Evolutionary conservation across 169 alveolate genomes (phyloP).

Genomic region (Neospora caninum): DNA sequence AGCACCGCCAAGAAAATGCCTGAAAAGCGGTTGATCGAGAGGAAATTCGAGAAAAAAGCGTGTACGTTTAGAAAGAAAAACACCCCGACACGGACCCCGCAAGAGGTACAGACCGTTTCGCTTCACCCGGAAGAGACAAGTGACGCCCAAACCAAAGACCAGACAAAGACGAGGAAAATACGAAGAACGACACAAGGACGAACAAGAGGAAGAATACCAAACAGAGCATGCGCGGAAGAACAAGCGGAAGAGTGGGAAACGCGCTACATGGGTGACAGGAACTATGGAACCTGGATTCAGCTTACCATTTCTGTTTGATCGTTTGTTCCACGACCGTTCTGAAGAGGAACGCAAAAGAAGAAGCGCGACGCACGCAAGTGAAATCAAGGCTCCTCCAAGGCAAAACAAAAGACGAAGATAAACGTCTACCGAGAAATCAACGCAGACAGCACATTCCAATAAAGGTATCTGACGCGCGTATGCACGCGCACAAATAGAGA

Average conservation of each 20-base stretch:
- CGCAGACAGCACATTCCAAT: background rate
- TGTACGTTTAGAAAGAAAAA: too few species aligned
- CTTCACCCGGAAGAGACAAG: too few species aligned
- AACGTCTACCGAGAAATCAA: too few species aligned
- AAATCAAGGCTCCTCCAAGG: too few species aligned
- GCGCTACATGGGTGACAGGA: too few species aligned
- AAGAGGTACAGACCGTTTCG: too few species aligned
- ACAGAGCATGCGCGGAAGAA: background rate
- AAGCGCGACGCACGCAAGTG: background rate
- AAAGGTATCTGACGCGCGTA: background rate
- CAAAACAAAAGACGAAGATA: too few species aligned
- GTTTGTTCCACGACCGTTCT: background rate
- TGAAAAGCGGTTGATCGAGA: background rate
- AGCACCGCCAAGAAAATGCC: slow-evolving; percentile 40
- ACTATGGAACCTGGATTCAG: too few species aligned
- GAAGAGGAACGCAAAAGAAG: background rate
- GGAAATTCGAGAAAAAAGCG: too few species aligned
- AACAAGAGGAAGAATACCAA: background rate
- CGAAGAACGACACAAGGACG: background rate
- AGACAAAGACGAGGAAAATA: background rate
- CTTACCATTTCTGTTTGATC: slow-evolving; percentile 17
- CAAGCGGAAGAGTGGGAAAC: background rate
- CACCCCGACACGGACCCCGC: too few species aligned
- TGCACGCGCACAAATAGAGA: background rate
- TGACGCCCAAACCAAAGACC: background rate